phyloP scores from a whole-genome alignment of 768 basidiomycete genomes.

The Agrocybe pediades region DNA sequence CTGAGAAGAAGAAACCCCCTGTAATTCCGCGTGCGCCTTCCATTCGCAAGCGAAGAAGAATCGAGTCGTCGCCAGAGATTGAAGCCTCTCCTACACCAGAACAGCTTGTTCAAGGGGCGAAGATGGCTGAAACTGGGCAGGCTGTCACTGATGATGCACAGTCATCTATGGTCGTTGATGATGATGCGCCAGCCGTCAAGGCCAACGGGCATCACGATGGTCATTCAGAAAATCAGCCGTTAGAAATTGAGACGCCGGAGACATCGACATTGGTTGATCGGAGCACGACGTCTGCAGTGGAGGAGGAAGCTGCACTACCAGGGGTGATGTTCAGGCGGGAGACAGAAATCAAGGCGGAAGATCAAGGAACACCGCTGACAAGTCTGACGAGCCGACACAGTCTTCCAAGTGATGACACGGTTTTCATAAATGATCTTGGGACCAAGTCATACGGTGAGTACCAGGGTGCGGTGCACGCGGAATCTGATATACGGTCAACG shows the following conservation, averaged over 20 bases:
- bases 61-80: constrained; percentile 39
- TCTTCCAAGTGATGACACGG: constrained; percentile 48
- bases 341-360: constrained; percentile 56
- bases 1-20: constrained; percentile 16
- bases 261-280: constrained; percentile 10
- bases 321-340: constrained; percentile 28
- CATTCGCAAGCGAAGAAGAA: constrained; percentile 27
- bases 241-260: constrained; percentile 12
- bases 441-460: constrained; percentile 15
- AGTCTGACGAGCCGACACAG: constrained; percentile 14
- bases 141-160: not conserved
- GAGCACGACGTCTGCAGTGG: constrained; percentile 44
- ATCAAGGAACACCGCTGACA: constrained; percentile 28
- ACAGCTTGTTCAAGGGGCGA: too few relatives aligned
- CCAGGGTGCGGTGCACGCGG: constrained; percentile 24
- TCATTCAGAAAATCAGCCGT: constrained; percentile 1
- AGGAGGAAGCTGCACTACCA: constrained; percentile 37
- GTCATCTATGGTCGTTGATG: constrained; percentile 10
- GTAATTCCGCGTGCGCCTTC: not conserved
- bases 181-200: not conserved
- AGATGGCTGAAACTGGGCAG: constrained; percentile 1
- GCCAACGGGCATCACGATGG: constrained; percentile 16
- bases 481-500: constrained; percentile 29
- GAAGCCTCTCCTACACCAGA: constrained; percentile 16
- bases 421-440: constrained; percentile 34